Evolutionary conservation across 129 eudicot species (phyloP).

Genomic region (Tanacetum coccineum): DNA sequence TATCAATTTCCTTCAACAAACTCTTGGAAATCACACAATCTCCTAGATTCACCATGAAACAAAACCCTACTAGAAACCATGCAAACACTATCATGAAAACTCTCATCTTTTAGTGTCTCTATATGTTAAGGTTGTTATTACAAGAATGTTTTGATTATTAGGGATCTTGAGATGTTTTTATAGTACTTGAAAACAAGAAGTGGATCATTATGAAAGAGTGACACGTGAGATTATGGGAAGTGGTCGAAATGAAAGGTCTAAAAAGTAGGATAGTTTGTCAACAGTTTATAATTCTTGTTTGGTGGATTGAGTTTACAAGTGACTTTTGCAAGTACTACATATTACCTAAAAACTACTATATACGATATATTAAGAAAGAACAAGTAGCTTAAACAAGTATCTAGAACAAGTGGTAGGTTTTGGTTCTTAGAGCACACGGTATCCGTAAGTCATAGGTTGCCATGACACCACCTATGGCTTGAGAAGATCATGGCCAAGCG

Average conservation of each 20-base stretch:
- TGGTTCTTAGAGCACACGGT: no score
- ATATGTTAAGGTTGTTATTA: slow-evolving; percentile 1
- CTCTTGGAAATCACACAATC: slow-evolving; percentile 27
- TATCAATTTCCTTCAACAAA: slow-evolving; percentile 26
- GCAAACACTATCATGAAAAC: slow-evolving; percentile 7
- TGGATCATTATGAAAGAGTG: slow-evolving; percentile 16
- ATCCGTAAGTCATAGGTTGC: no score
- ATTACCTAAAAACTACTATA: no score
- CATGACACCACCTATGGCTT: no score
- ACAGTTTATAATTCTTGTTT: background rate
- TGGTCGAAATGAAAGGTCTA: background rate
- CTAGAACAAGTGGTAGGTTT: no score
- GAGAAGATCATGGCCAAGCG: no score
- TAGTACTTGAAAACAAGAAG: background rate
- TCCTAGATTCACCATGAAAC: slow-evolving; percentile 22
- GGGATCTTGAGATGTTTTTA: slow-evolving; percentile 5
- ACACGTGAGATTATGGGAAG: slow-evolving; percentile 3
- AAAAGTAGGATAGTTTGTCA: slow-evolving; percentile 18
- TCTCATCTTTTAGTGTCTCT: slow-evolving; percentile 16
- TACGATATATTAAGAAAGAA: no score
- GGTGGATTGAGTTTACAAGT: slow-evolving; percentile 16
- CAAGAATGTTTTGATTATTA: slow-evolving; percentile 6
- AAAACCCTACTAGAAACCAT: slow-evolving; percentile 33
- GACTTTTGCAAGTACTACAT: no score
- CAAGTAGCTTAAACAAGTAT: no score